These are phyloP conservation scores for Phytophthora rubi DNA, from an alignment of 352 stramenopile species.

Conservation along the genomic window DNA sequence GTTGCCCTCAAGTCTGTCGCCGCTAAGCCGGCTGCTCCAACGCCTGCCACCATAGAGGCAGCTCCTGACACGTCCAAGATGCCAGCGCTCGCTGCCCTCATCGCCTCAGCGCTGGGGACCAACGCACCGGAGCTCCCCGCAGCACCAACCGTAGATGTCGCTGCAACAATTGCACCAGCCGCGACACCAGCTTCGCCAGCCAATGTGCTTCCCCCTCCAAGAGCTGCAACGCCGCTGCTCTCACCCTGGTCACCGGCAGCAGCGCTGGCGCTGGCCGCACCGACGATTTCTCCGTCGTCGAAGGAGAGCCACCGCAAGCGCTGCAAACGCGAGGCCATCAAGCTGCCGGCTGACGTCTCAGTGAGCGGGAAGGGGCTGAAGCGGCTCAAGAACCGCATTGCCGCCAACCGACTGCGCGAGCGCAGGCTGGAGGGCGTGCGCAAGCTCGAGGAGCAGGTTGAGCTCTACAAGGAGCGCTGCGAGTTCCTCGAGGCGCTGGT, in stretches of 20 bases:
- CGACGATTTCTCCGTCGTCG: slow-evolving; percentile 13
- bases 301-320: slow-evolving; percentile 29
- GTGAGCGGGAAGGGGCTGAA: slow-evolving; percentile 51
- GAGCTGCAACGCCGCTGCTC: neutral
- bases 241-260: neutral
- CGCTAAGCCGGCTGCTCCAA: neutral
- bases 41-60: neutral
- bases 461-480: slow-evolving; percentile 41
- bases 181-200: neutral
- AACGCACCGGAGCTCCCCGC: neutral
- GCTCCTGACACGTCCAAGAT: neutral
- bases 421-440: slow-evolving; percentile 55
- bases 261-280: neutral
- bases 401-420: slow-evolving; percentile 48
- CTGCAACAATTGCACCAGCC: neutral
- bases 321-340: slow-evolving; percentile 59
- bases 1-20: neutral
- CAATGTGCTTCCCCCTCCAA: neutral
- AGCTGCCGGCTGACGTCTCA: slow-evolving; percentile 44
- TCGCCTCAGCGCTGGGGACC: slow-evolving; percentile 5
- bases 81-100: slow-evolving; percentile 15
- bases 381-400: slow-evolving; percentile 66
- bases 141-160: neutral
- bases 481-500: slow-evolving; percentile 43
- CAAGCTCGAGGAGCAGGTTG: slow-evolving; percentile 46